These are phyloP conservation scores for Kuraishia floccosa DNA, from an alignment of 805 yeast genomes.

Conservation along the genomic window DNA sequence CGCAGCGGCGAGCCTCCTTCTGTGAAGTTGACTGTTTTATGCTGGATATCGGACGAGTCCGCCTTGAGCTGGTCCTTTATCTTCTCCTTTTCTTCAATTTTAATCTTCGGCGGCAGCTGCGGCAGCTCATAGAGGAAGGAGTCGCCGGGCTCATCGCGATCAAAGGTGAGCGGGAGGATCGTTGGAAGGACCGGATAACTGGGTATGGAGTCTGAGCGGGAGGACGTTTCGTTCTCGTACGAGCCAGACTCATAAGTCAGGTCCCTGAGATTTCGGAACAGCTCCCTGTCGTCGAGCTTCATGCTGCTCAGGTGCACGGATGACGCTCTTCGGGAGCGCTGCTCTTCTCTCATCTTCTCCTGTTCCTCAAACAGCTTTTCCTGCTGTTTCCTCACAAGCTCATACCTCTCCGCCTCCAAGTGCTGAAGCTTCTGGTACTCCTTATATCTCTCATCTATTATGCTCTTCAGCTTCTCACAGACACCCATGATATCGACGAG, in stretches of 20 bases:
- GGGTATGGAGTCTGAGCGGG: too few species aligned
- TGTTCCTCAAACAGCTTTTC: not conserved
- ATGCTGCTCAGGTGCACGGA: not conserved
- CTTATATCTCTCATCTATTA: slow-evolving; percentile 13
- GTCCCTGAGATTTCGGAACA: not conserved
- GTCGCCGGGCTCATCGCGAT: not conserved
- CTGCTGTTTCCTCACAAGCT: not conserved
- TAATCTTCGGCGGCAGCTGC: not conserved
- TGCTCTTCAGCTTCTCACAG: slow-evolving; percentile 15
- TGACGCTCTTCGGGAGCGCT: too few species aligned
- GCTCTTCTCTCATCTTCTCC: not conserved
- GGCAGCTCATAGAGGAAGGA: not conserved
- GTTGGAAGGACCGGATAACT: not conserved
- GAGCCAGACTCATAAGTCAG: not conserved
- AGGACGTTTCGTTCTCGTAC: not conserved
- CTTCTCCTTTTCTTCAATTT: not conserved
- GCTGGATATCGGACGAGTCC: slow-evolving; percentile 11
- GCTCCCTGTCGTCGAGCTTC: not conserved
- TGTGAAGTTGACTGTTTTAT: slow-evolving; percentile 29
- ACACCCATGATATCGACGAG: slow-evolving; percentile 17
- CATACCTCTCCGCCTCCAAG: not conserved
- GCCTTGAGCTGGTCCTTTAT: not conserved
- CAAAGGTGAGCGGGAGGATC: too few species aligned
- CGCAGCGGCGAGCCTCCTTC: slow-evolving; percentile 49
- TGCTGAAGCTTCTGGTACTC: slow-evolving; percentile 2